Evolutionary conservation across 2,329 filamentous ascomycete species (phyloP).

Genomic region (Xenoacremonium recifei): DNA sequence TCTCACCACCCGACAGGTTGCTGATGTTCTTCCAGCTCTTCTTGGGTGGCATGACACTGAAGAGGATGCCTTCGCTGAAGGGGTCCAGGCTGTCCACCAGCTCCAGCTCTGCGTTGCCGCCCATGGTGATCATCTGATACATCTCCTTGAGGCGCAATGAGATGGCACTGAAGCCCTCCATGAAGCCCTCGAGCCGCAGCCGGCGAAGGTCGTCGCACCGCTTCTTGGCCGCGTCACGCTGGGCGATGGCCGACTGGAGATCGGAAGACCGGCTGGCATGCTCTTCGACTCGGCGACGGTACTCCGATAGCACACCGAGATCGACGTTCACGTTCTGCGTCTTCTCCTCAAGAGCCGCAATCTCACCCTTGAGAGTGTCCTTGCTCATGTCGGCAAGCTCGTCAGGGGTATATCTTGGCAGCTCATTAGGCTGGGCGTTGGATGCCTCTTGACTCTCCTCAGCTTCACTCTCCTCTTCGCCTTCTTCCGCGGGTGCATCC

Average conservation of each 20-base stretch:
- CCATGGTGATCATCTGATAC: constrained; percentile 99
- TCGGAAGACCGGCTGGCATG: constrained; percentile 80
- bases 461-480: constrained; percentile 25
- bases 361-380: constrained; percentile 59
- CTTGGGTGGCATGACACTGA: constrained; percentile 99
- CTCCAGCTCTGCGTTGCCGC: constrained; percentile 95
- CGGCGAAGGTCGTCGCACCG: constrained; percentile 89
- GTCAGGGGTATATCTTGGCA: constrained; percentile 76
- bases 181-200: constrained; percentile 91
- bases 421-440: constrained; percentile 47
- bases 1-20: constrained; percentile 93
- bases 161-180: constrained; percentile 95
- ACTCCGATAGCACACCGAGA: constrained; percentile 83
- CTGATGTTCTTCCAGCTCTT: constrained; percentile 99
- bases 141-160: constrained; percentile 96
- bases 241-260: constrained; percentile 71
- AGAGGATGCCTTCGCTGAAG: constrained; percentile 94
- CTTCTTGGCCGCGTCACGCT: constrained; percentile 85
- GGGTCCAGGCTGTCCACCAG: constrained; percentile 94
- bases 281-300: constrained; percentile 81
- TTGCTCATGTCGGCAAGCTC: constrained; percentile 67
- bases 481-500: constrained; percentile 30
- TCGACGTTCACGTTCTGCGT: constrained; percentile 87
- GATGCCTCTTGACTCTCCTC: constrained; percentile 26
- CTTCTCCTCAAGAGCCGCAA: constrained; percentile 62